phyloP scores from a whole-genome alignment of 495 filamentous ascomycete genomes.

The Penicillium samsonianum region DNA sequence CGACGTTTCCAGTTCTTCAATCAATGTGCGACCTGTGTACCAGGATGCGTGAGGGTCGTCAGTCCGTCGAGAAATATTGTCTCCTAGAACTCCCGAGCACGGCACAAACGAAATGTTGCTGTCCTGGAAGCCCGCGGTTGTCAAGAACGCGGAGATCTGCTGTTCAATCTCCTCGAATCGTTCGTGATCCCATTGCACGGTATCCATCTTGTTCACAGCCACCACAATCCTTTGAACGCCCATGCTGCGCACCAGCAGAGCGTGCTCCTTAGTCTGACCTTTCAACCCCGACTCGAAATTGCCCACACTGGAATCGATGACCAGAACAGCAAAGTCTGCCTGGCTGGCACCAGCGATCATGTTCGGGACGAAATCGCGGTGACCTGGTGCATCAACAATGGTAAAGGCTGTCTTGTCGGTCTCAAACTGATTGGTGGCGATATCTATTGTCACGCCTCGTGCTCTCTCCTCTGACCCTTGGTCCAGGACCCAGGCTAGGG shows the following conservation, averaged over 20 bases:
- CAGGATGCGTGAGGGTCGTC: conserved; percentile 61
- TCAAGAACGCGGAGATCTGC: conserved; percentile 80
- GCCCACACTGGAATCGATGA: conserved; percentile 84
- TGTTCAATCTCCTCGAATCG: conserved; percentile 84
- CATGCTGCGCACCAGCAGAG: conserved; percentile 86
- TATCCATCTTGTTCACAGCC: conserved; percentile 94
- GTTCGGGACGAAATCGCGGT: conserved; percentile 94
- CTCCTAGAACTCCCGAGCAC: conserved; percentile 83
- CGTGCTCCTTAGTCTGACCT: conserved; percentile 93
- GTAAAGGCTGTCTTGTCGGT: conserved; percentile 85
- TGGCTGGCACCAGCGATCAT: conserved; percentile 98
- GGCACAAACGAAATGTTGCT: conserved; percentile 86
- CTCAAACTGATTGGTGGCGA: conserved; percentile 91
- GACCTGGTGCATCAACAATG: conserved; percentile 92
- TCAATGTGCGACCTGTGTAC: conserved; percentile 77
- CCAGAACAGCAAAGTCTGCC: conserved; percentile 93
- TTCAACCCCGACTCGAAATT: conserved; percentile 91
- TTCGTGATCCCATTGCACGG: conserved; percentile 72
- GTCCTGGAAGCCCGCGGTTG: conserved; percentile 72
- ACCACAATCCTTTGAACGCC: conserved; percentile 85
- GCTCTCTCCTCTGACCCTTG: conserved; percentile 82
- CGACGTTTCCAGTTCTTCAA: conserved; percentile 80
- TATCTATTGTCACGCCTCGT: conserved; percentile 95
- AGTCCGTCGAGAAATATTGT: conserved; percentile 71
- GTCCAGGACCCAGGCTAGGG: conserved; percentile 94